Conservation (phyloP, 306 rosid genomes). For the Quercus berberidifolia region DNA sequence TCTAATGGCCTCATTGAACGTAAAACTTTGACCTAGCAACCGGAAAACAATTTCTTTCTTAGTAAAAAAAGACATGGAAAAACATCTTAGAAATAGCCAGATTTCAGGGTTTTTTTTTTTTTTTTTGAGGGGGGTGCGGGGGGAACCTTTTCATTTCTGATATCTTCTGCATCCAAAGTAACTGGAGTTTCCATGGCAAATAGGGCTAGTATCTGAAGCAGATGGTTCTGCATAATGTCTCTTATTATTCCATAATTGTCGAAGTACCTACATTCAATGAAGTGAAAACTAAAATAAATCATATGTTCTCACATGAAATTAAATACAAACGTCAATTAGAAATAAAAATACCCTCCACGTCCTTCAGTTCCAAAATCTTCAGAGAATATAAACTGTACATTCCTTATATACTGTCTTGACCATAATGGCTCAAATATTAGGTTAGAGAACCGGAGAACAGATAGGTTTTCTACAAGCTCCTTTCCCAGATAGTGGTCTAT, state of each 20-base stretch:
- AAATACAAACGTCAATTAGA: constrained; percentile 7
- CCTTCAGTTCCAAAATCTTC: constrained; percentile 99
- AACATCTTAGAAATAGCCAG: not conserved
- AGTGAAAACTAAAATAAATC: constrained; percentile 13
- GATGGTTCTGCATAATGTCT: constrained; percentile 94
- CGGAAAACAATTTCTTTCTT: constrained; percentile 11
- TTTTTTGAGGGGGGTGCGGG: not conserved
- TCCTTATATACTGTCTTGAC: constrained; percentile 93
- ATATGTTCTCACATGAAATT: constrained; percentile 11
- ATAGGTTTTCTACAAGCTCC: constrained; percentile 93
- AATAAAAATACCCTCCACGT: constrained; percentile 79
- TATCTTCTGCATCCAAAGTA: constrained; percentile 91
- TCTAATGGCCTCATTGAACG: constrained; percentile 82
- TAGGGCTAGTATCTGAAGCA: constrained; percentile 91
- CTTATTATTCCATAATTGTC: constrained; percentile 87
- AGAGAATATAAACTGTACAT: constrained; percentile 81
- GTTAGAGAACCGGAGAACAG: constrained; percentile 90
- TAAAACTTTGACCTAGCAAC: constrained; percentile 77
- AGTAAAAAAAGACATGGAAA: not conserved
- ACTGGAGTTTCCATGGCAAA: constrained; percentile 98
- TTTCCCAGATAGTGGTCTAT: constrained; percentile 92
- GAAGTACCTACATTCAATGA: constrained; percentile 53
- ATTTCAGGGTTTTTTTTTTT: not conserved
- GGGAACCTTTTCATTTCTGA: constrained; percentile 85
- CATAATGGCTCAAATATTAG: constrained; percentile 91